Evolutionary conservation across 179 eudicot species (phyloP), one percentile per base, ranked within the genome.

Genomic region (Silene noctiflora): DNA sequence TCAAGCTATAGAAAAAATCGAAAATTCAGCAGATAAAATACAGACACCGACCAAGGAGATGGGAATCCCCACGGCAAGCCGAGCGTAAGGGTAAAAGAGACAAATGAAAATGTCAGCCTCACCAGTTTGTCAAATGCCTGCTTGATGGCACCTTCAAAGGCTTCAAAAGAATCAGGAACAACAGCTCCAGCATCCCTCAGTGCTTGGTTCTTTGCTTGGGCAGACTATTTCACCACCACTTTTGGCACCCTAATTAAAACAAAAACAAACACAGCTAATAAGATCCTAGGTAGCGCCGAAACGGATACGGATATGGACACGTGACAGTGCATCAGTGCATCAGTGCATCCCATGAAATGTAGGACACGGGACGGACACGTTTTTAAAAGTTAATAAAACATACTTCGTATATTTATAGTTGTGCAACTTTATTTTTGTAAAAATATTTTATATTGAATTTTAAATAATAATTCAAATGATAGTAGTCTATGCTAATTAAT

Each of bases 151-250:
- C 78, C 72, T 86, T 96, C 99, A 76, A 96, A 84, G 78, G 91
- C 97, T 87, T 96, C 99, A 78, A 79, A 96, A 42, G 99, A 96
- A 81, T 91, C 96, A 11, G 98, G 99, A 75, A 96, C 97, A 82
- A 85, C 82, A 73, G 99, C 99, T 67, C 99, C 99, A 56, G 99
- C 97, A 10, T 93, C 97, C 76, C 75, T 79, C 73, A 96, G 86
- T 84, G 99, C 99, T 91, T 93, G 88, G 82, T 95, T 95, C 86
- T 95, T 95, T 17, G 90, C 99, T 80, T 96, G 99, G 44, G 99
- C 99, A 61, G 99, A 96, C 82, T 93, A 91, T 80, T 76, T 93
- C 97, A 60, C 99, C 97, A 67, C 98, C 98, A 84, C 98, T 96
- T 86, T 93, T 96, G 44, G 98, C 99, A 53, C 99, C 99, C 33